A percentile compares a stretch with the other conserved stretches of the same genome.
Evolutionary conservation across 768 basidiomycete genomes (phyloP).

Genomic region (Suillus spraguei): DNA sequence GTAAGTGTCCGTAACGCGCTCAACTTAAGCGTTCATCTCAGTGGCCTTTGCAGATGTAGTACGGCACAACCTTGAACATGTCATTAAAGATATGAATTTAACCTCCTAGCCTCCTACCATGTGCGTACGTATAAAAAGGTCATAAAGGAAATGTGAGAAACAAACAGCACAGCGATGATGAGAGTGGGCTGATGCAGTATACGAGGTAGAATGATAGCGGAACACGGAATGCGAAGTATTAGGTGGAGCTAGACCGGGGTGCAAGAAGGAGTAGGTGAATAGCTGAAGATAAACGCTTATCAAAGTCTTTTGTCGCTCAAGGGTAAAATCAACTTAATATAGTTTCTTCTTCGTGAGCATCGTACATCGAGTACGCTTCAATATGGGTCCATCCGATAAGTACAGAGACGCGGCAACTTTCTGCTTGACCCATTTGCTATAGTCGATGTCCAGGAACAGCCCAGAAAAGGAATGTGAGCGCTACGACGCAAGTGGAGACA

Average conservation of each 20-base stretch:
- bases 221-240: conserved; percentile 10
- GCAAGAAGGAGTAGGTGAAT: conserved; percentile 2
- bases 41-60: too few species aligned
- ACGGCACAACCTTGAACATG: conserved; percentile 4
- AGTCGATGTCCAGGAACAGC: conserved; percentile 94
- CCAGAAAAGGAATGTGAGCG: conserved; percentile 91
- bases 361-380: conserved; percentile 10
- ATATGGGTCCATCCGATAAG: background rate
- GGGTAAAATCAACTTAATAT: conserved; percentile 10
- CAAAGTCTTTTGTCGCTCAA: conserved; percentile 7
- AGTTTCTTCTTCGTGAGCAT: conserved; percentile 8
- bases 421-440: conserved; percentile 34
- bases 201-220: conserved; percentile 4
- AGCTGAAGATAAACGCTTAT: conserved; percentile 10
- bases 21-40: too few species aligned
- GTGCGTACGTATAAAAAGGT: conserved; percentile 13
- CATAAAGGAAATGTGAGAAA: conserved; percentile 10
- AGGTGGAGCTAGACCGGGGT: conserved; percentile 1
- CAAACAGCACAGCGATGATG: conserved; percentile 10
- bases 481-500: conserved; percentile 74
- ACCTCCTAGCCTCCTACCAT: conserved; percentile 12
- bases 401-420: conserved; percentile 1
- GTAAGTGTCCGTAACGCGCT: too few species aligned
- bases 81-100: conserved; percentile 14
- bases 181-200: conserved; percentile 4